phyloP scores from a whole-genome alignment of 345 rosid species.

The Tarenaya hassleriana region DNA sequence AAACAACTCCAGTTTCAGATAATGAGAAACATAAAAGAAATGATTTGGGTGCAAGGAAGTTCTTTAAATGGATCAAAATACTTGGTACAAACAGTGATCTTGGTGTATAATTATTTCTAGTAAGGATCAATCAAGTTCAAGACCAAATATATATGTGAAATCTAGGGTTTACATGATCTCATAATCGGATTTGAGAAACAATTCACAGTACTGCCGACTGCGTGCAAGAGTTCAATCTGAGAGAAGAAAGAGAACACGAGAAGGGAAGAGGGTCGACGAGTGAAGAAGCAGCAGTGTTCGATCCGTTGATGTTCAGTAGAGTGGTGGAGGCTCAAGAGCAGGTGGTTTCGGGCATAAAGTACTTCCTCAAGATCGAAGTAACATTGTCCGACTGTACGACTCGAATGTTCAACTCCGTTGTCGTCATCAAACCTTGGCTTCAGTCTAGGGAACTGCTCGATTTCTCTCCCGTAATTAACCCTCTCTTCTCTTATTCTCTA shows the following conservation, averaged over 20 bases:
- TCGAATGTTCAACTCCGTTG: conserved; percentile 44
- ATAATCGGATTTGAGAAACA: too few relatives aligned
- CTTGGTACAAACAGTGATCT: too few relatives aligned
- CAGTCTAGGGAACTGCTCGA: conserved; percentile 41
- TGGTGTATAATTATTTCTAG: too few relatives aligned
- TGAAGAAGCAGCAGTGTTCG: too few relatives aligned
- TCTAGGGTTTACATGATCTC: too few relatives aligned
- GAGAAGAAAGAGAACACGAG: conserved; percentile 16
- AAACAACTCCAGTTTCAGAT: conserved; percentile 9
- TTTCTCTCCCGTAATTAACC: conserved; percentile 37
- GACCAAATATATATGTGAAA: too few relatives aligned
- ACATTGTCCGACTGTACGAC: conserved; percentile 23
- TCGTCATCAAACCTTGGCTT: conserved; percentile 63
- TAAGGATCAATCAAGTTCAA: too few relatives aligned
- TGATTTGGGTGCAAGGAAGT: too few relatives aligned
- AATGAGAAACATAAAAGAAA: neutral
- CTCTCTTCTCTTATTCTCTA: too few relatives aligned
- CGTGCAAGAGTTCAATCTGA: conserved; percentile 11
- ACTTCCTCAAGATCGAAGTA: conserved; percentile 52
- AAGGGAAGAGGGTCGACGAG: conserved; percentile 19
- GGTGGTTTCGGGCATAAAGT: conserved; percentile 69
- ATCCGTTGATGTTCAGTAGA: conserved; percentile 14
- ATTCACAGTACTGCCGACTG: too few relatives aligned
- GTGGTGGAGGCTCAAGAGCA: conserved; percentile 67
- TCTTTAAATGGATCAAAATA: too few relatives aligned